Conservation (phyloP, 1,284 basidiomycete species). For the Malassezia vespertilionis region DNA sequence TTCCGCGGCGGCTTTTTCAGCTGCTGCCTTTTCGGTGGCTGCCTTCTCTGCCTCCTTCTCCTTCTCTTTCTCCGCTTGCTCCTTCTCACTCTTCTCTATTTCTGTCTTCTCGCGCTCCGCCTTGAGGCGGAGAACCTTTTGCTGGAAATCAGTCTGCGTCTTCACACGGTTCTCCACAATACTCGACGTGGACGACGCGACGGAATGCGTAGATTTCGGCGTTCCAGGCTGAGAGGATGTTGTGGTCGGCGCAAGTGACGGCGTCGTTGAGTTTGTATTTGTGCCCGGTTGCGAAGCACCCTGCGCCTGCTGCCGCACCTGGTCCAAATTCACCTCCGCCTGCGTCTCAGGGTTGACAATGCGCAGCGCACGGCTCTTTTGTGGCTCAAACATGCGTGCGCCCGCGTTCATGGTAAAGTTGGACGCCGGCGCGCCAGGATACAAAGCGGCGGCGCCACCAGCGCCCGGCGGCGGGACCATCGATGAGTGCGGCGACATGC, state of each 20-base stretch:
- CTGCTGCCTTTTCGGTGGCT: conserved; percentile 13
- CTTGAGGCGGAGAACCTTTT: conserved; percentile 22
- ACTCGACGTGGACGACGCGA: conserved; percentile 17
- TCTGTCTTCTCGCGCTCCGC: conserved; percentile 29
- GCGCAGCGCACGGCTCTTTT: conserved; percentile 41
- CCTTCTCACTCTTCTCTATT: conserved; percentile 19
- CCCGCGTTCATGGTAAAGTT: conserved; percentile 43
- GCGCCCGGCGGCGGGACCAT: conserved; percentile 22
- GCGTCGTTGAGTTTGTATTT: too few species aligned
- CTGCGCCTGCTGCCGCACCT: conserved; percentile 21
- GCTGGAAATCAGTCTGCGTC: conserved; percentile 36
- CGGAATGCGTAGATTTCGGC: conserved; percentile 10
- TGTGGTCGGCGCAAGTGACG: conserved; percentile 19
- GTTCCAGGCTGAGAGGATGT: conserved; percentile 12
- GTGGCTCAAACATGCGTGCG: conserved; percentile 43
- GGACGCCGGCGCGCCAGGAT: conserved; percentile 18
- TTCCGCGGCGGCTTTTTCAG: conserved; percentile 17
- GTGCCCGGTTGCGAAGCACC: too few species aligned
- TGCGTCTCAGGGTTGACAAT: conserved; percentile 48
- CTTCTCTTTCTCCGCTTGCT: conserved; percentile 9
- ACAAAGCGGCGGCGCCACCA: conserved; percentile 6
- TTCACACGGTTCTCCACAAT: conserved; percentile 33
- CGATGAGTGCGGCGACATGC: conserved; percentile 24
- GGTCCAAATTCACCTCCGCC: conserved; percentile 36
- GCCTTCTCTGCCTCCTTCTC: conserved; percentile 9